These are phyloP conservation scores for Poronia punctata DNA, from an alignment of 495 filamentous ascomycete genomes.

Conservation along the genomic window DNA sequence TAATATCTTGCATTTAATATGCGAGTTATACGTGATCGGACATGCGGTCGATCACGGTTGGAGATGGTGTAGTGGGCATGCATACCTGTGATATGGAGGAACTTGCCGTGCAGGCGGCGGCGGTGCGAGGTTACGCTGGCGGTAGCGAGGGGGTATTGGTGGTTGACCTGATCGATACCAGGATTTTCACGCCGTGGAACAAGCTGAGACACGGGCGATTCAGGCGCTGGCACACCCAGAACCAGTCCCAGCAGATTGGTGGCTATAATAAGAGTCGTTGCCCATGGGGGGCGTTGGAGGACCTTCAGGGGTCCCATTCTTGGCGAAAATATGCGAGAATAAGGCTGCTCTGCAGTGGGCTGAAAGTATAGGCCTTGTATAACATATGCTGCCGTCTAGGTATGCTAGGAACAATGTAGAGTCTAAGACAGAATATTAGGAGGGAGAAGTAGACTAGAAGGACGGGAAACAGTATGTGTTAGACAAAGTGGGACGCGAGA, in stretches of 20 bases:
- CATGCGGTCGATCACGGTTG: neutral
- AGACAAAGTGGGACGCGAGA: too few species aligned
- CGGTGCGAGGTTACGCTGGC: constrained; percentile 24
- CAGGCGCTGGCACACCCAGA: constrained; percentile 22
- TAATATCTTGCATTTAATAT: constrained; percentile 10
- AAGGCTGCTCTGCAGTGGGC: too few species aligned
- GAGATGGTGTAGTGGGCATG: constrained; percentile 9
- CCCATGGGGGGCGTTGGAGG: constrained; percentile 13
- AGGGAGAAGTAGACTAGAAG: too few species aligned
- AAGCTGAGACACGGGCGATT: constrained; percentile 16
- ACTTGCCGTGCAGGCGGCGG: constrained; percentile 64
- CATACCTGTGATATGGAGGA: constrained; percentile 91
- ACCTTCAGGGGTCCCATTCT: constrained; percentile 17
- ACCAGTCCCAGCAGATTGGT: constrained; percentile 21
- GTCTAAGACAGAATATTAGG: too few species aligned
- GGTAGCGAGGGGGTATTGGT: neutral
- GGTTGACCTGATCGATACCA: constrained; percentile 6
- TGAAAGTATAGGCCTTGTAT: too few species aligned
- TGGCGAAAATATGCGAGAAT: too few species aligned
- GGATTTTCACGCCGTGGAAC: constrained; percentile 19
- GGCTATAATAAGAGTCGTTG: constrained; percentile 12
- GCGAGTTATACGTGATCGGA: constrained; percentile 1
- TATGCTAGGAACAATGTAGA: too few species aligned
- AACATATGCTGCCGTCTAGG: too few species aligned
- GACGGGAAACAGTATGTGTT: too few species aligned